Evolutionary conservation across 441 rosid species (phyloP), one percentile per base, ranked within the genome.

Genomic region (Isatis lusitanica): DNA sequence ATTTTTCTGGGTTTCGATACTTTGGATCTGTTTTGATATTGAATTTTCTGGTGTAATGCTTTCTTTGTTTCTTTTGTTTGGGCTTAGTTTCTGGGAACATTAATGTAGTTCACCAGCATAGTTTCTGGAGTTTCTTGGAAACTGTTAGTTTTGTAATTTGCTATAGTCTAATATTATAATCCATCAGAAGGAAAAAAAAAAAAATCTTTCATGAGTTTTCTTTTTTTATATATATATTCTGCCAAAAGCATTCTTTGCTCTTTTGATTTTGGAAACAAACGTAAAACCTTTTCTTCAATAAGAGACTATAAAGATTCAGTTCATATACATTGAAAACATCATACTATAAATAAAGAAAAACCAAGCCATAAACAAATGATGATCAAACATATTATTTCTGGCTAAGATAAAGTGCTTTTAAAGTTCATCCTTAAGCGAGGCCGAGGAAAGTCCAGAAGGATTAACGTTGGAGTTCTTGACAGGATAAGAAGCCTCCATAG

Each of bases 371-470:
- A 71, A 40, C 24, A 63, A 21, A 42, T 48, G 24, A 62, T 40
- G 40, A 63, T 31, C 64, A 53, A 9, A 35, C 57, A 26, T 73
- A 44, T 33, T 55, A 35, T 55, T 33, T 30, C 10, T 33, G 35
- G 7, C 24, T 43, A 33, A n/a, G 2, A 36, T 73, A 40, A 33
- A 52, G 30, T 3, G 10, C 18, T 77, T 26, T 81, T 78, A 94
- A 77, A 91, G 95, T 79, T 91, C 98, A 81, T 91, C 98, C 71
- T 84, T 92, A 11, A 74, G 55, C 46, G 74, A 52, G 17, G 56
- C 9, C 1, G 46, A 63, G 38, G 62, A 55, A 53, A 30, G 15
- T 21, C 53, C 60, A 4, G 62, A 12, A 44, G 92, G 96, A 78
- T 92, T 86, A n/a, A 60, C 55, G 12, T 85, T 68, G 39, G 92